Percentiles rank a stretch among this genome's conserved stretches.
phyloP scores from a whole-genome alignment of 768 basidiomycete genomes.

The Sporobolomyces pararoseus region DNA sequence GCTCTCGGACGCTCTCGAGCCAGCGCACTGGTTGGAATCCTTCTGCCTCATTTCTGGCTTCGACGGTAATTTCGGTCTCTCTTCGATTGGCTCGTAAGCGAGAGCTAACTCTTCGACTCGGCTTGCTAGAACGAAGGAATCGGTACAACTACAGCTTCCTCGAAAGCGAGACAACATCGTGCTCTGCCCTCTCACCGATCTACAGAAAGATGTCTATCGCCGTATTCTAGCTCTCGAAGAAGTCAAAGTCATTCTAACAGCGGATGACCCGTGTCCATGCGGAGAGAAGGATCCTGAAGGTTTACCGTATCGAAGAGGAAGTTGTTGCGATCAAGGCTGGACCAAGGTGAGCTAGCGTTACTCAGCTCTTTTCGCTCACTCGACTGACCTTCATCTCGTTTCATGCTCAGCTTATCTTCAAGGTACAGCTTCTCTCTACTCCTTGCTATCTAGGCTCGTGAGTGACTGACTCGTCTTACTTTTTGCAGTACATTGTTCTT shows the following conservation, averaged over 20 bases:
- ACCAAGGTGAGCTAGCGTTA: conserved; percentile 9
- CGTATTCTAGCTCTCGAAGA: conserved; percentile 53
- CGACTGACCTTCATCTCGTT: not conserved
- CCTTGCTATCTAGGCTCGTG: not conserved
- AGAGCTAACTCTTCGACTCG: not conserved
- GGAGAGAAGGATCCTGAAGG: conserved; percentile 29
- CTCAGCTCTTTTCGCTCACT: not conserved
- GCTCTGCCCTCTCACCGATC: conserved; percentile 77
- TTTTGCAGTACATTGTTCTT: conserved; percentile 61
- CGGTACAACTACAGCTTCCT: conserved; percentile 61
- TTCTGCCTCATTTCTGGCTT: conserved; percentile 79
- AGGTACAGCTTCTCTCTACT: conserved; percentile 38
- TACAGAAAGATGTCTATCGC: conserved; percentile 59
- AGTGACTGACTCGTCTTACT: not conserved
- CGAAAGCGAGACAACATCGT: conserved; percentile 85
- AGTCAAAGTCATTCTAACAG: conserved; percentile 67
- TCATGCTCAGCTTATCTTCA: conserved; percentile 55
- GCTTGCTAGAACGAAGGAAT: conserved; percentile 22
- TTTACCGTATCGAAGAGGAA: conserved; percentile 57
- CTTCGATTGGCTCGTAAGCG: not conserved
- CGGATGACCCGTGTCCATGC: conserved; percentile 71
- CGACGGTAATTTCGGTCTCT: conserved; percentile 57
- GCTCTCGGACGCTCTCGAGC: conserved; percentile 59
- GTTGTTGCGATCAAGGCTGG: conserved; percentile 56
- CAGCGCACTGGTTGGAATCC: conserved; percentile 58